Base-by-base conservation (phyloP, 805 yeast species). In the Barnettozyma wickerhamii region DNA sequence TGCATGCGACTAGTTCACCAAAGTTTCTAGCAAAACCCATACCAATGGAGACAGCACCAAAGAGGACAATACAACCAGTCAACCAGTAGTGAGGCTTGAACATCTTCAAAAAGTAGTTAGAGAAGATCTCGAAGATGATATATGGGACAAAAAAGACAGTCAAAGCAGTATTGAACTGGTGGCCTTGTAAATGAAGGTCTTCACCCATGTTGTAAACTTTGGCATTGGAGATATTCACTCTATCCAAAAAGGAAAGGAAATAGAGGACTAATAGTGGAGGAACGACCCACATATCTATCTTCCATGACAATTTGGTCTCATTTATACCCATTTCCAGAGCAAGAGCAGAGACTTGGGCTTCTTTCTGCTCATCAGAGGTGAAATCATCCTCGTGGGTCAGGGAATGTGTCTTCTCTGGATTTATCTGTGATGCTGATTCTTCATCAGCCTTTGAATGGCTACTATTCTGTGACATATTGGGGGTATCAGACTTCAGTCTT, bases 181-280 rank as follows among this genome's bases (percentile, higher is more conserved):
- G 56, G 2, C 68, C 66, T 2, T 60, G 58, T 31, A 86, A 65
- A 15, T 68, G 52, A 27, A 86, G 60, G 42, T 79, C 84, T 1
- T 53, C 60, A 17, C 69, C 69, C 67, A 86, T 66, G 10, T 88
- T 88, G 55, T 84, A 84, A 41, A 81, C 74, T 45, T 78, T 78
- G 7, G 95, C 95, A 60, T 86, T 85, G 23, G 90, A 78, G 46
- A 86, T 83, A 59, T 86, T 86, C 43, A 85, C 90, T 59, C 95
- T 71, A 59, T 86, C 95, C 54, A 86, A 64, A 55, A 85, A 86
- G 1, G 91, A 81, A 46, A 85, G 70, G 59, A 86, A 77, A 55
- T 86, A 86, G 33, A 86, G 66, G 21, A 84, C 53, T 54, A 88
- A 77, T 49, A 86, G 81, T n/a, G 88, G 79, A 5, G 90, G 88